Evolutionary conservation across 2,329 filamentous ascomycete species (phyloP).

Genomic region (Fonsecaea pugnacius): DNA sequence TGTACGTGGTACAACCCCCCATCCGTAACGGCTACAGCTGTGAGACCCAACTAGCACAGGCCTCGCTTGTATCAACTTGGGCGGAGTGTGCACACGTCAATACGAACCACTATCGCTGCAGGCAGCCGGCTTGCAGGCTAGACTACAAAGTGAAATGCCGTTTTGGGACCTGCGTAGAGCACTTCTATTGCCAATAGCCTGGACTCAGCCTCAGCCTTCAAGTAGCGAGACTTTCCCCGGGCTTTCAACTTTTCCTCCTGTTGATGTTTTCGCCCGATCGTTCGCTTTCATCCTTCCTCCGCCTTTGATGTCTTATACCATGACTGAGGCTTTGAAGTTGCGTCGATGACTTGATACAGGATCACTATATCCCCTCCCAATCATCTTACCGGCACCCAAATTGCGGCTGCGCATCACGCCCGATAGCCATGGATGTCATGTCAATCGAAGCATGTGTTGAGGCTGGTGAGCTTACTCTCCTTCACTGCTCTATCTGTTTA

Average conservation of each 20-base stretch:
- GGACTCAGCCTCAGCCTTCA: slow-evolving; percentile 29
- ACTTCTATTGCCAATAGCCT: slow-evolving; percentile 6
- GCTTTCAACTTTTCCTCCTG: slow-evolving; percentile 10
- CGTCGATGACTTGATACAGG: slow-evolving; percentile 4
- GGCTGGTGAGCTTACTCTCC: slow-evolving; percentile 25
- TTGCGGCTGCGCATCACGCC: not conserved
- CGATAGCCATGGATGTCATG: slow-evolving; percentile 30
- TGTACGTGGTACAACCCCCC: slow-evolving; percentile 4
- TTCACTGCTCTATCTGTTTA: not conserved
- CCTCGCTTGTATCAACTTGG: slow-evolving; percentile 10
- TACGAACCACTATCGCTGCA: slow-evolving; percentile 15
- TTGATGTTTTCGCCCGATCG: not conserved
- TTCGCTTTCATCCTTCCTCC: slow-evolving; percentile 1
- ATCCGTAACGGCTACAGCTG: slow-evolving; percentile 7
- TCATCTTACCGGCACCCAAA: not conserved
- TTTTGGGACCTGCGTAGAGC: slow-evolving; percentile 17
- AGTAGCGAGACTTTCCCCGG: slow-evolving; percentile 18
- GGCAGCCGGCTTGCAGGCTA: slow-evolving; percentile 17
- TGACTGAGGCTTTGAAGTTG: not conserved
- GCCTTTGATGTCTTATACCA: not conserved
- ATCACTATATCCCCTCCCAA: not conserved
- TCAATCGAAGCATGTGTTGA: slow-evolving; percentile 33
- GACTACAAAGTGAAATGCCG: slow-evolving; percentile 4
- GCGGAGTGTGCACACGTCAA: not conserved
- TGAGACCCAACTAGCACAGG: slow-evolving; percentile 21